phyloP scores from a whole-genome alignment of 768 basidiomycete genomes.

The Leccinum olivaceopallidum region DNA sequence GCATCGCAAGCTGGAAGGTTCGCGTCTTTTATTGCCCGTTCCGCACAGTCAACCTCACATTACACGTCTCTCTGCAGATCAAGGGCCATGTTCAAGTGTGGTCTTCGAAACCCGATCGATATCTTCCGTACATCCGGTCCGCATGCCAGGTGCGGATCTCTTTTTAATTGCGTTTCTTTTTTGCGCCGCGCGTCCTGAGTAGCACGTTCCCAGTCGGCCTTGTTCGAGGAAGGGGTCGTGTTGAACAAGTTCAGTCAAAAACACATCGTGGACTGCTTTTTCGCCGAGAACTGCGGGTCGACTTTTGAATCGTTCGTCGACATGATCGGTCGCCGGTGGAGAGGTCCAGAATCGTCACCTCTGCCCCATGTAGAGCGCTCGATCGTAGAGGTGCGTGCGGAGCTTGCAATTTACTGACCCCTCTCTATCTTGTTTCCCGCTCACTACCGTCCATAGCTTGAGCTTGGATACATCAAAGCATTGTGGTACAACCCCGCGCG shows the following conservation, averaged over 20 bases:
- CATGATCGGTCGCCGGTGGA: slow-evolving; percentile 42
- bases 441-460: slow-evolving; percentile 43
- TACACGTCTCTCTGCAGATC: slow-evolving; percentile 32
- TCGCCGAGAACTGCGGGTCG: slow-evolving; percentile 60
- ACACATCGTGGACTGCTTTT: slow-evolving; percentile 66
- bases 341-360: slow-evolving; percentile 35
- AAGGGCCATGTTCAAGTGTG: slow-evolving; percentile 53
- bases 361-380: slow-evolving; percentile 42
- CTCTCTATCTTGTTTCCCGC: neutral
- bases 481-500: slow-evolving; percentile 71
- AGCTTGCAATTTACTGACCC: neutral
- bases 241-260: slow-evolving; percentile 49
- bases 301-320: slow-evolving; percentile 47
- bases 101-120: slow-evolving; percentile 40
- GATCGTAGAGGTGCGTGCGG: slow-evolving; percentile 36
- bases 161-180: neutral
- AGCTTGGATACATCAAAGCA: slow-evolving; percentile 57
- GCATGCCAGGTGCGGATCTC: slow-evolving; percentile 52
- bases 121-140: slow-evolving; percentile 62
- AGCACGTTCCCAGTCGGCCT: slow-evolving; percentile 45
- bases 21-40: neutral
- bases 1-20: slow-evolving; percentile 67
- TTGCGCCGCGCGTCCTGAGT: neutral
- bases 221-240: slow-evolving; percentile 56
- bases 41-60: neutral